Evolutionary conservation across 805 yeast species (phyloP), one percentile per base, ranked within the genome.

Genomic region (Pichia manshurica): DNA sequence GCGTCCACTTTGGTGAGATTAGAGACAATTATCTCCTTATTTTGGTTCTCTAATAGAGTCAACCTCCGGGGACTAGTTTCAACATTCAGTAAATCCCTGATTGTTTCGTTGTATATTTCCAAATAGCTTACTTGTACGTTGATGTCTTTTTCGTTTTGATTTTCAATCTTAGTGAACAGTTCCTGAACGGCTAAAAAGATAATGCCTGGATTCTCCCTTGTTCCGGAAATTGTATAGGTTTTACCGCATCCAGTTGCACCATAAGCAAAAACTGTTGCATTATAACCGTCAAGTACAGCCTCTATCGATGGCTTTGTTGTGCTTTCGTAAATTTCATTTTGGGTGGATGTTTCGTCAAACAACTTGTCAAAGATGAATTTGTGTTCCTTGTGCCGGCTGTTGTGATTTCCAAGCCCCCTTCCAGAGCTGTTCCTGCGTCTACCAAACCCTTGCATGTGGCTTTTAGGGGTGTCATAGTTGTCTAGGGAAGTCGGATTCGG

Each of bases 191-290:
- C 82, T 37, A 82, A 66, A 56, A 82, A 86, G 0, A 88, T 84
- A 13, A 90, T 77, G 0, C 96, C 96, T 0, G 96, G 96, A 22
- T 75, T 67, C 2, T 76, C 76, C 0, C 80, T 73, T 0, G 82
- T 75, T 0, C 96, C 96, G 61, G 84, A 77, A 29, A 90, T 85
- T 0, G 98, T 90, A 62, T 84, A 88, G 0, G 97, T 90, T 61
- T 90, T 90, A n/a, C 98, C 98, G 64, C 97, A 90, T 0, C 98
- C 98, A 0, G 98, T 90, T 25, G 98, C 95, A 1, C 98, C 98
- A 62, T 90, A 90, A 0, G 98, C 97, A 69, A 90, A 90, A 0
- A 90, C 87, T 0, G 96, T 88, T 5, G 96, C 83, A 62, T 91
- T 89, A 65, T 71, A 87, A 0, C 97, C 98, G 52, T 86, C 93